Evolutionary conservation across 2,329 filamentous ascomycete species (phyloP).

Genomic region (Epichloe festucae): DNA sequence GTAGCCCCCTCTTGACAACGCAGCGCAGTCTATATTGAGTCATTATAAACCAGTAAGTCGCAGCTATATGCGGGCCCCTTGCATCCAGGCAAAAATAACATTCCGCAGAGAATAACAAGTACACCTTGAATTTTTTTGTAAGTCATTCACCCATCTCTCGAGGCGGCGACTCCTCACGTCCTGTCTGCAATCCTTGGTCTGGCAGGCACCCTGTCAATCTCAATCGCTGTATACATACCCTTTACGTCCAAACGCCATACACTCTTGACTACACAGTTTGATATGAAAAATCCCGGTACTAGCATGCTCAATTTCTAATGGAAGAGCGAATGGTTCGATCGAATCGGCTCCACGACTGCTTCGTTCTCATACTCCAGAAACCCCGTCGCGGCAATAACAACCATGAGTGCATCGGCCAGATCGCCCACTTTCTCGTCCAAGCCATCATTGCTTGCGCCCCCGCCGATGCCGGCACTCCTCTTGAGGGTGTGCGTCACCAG

Average conservation of each 20-base stretch:
- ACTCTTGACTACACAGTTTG: neutral
- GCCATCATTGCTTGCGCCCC: slow-evolving; percentile 20
- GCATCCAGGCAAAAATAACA: too few species aligned
- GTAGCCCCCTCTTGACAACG: too few species aligned
- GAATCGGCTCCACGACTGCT: slow-evolving; percentile 19
- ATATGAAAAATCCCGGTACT: neutral
- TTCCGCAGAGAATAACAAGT: too few species aligned
- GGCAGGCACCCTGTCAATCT: neutral
- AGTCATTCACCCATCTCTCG: too few species aligned
- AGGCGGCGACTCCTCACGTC: too few species aligned
- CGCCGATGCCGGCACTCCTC: slow-evolving; percentile 66
- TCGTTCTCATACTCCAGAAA: slow-evolving; percentile 57
- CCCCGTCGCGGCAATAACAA: slow-evolving; percentile 68
- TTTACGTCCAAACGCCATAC: slow-evolving; percentile 13
- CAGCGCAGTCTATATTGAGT: too few species aligned
- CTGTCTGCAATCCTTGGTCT: too few species aligned
- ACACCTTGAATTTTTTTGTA: too few species aligned
- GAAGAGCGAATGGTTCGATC: slow-evolving; percentile 24
- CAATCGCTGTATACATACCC: neutral
- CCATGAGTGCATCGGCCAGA: slow-evolving; percentile 71
- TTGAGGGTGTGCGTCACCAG: slow-evolving; percentile 86
- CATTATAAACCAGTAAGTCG: too few species aligned
- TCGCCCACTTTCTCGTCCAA: slow-evolving; percentile 56
- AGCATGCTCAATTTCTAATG: slow-evolving; percentile 17
- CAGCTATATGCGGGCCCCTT: too few species aligned